Evolutionary conservation across 116 monocot species (phyloP), one percentile per base, ranked within the genome.

Genomic region (Phalaenopsis hybrid): DNA sequence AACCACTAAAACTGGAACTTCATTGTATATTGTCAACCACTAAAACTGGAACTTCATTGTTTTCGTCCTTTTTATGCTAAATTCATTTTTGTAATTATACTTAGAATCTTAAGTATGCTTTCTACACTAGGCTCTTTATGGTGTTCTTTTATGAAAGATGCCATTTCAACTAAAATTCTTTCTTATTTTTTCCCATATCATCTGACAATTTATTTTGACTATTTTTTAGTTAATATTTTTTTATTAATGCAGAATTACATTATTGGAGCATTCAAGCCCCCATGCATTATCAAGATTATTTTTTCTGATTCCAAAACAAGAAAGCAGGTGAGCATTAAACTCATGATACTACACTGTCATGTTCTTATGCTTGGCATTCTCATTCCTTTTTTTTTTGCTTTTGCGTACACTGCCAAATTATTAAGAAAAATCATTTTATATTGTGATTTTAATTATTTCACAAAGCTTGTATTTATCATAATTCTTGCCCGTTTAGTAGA

Each of bases 181-280:
- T 25, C 8, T 63, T 8, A 8, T 23, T 63, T 0, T 63, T 63
- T 6, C 23, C 63, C 21, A 23, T 63, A 25, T 55, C 16, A 21
- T 63, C 23, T 63, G 63, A 20, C 21, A 25, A 21, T 25, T 7
- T 48, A 41, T 48, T 48, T 48, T 48, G 10, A 48, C 10, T 3
- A 41, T 41, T 41, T 41, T 41, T 41, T 41, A 41, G 41, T 41
- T 41, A 3, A 3, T 41, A 2, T 41, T 41, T 41, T 41, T 41
- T 0, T 3, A 41, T 41, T 2, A 2, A 4, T 41, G 4, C 41
- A 96, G 96, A 96, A 96, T 85, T 96, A 88, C 82, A 80, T 96
- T 59, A 76, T 94, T 78, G 94, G 96, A 86, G 96, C 96, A 41
- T 96, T 96, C 86, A 96, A 94, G 85, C 82, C 87, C 77, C 96